Evolutionary conservation across 345 rosid genomes (phyloP), one percentile per base, ranked within the genome.

Genomic region (Eutrema japonicum): DNA sequence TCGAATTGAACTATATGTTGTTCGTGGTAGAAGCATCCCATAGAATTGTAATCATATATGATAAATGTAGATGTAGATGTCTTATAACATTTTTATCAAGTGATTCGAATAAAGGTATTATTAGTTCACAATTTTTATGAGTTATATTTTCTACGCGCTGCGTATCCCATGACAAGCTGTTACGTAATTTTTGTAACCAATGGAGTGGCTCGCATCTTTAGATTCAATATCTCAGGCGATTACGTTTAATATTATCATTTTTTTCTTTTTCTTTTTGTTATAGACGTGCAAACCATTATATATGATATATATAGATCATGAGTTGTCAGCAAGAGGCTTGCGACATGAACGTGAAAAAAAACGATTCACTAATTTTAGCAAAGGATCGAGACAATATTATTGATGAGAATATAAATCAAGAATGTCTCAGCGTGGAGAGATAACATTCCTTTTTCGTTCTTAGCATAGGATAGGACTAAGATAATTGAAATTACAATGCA

Each of bases 251-350:
- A 41, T 30, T 26, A 43, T 72, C 62, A 63, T 0, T 12, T 13
- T 46, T 43, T 35, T 54, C 7, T 26, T 46, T 16, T 46, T 13
- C 12, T 46, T 73, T 22, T 22, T 22, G 26, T 22, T 22, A 26
- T 45, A 48, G 71, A 73, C 77, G 65, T 73, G 77, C 57, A 46
- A 46, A 36, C 65, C 71, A 73, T 45, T 4, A 42, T 13, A 38
- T 51, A 41, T 53, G 26, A 22, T 22, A 16, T 16, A 22, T 22
- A 66, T 27, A 26, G 13, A 45, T 63, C 10, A 47, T 47, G 74
- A 47, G 37, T 58, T 45, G 45, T 32, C 35, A 69, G 22, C 57
- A 18, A 18, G 14, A 42, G 49, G 22, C 26, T 38, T 35, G 37
- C 26, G 56, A 35, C 27, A 66, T 27, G 50, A 12, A 29, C 4